Evolutionary conservation across 2,329 filamentous ascomycete species (phyloP), one percentile per base, ranked within the genome.

Genomic region (Aspergillus neotritici): DNA sequence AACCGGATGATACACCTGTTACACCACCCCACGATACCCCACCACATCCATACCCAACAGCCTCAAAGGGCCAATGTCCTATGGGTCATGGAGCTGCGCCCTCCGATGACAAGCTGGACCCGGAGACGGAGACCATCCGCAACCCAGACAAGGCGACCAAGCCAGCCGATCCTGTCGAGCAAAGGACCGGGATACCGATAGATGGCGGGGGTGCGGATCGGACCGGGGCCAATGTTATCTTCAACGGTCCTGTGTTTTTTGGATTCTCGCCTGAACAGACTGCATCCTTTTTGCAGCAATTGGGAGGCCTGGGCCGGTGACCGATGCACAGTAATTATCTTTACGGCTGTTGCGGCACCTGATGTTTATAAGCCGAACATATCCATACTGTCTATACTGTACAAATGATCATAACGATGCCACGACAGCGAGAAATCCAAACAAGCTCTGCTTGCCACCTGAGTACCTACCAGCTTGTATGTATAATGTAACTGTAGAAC

Each of bases 181-280:
- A 13, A 39, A 30, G 30, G 21, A 25, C 21, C 7, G 21, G 21
- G 21, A 25, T 25, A 25, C 21, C 21, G 21, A 25, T 25, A 25
- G 21, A 25, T 7, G 21, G 21, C 9, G 21, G 21, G 7, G 21
- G 21, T 38, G 25, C 48, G 41, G 48, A 48, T 37, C 38, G 47
- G 13, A 39, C 52, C 3, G 36, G 58, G 8, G 79, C 86, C 8
- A 83, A 85, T 55, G 85, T 96, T 78, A 74, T 94, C 0, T 95
- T 96, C 60, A 94, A 87, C 7, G 91, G 91, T 0, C 91, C 91
- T 0, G 89, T 96, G 0, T 96, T 96, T 60, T 87, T 97, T 56
- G 91, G 91, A 0, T 96, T 95, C 58, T 82, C 84, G 8, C 78
- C 88, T 48, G 87, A 94, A 47, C 83, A 94, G 61, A 86, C 87